Evolutionary conservation across 345 rosid species (phyloP), one percentile per base, ranked within the genome.

Genomic region (Acer campestre): DNA sequence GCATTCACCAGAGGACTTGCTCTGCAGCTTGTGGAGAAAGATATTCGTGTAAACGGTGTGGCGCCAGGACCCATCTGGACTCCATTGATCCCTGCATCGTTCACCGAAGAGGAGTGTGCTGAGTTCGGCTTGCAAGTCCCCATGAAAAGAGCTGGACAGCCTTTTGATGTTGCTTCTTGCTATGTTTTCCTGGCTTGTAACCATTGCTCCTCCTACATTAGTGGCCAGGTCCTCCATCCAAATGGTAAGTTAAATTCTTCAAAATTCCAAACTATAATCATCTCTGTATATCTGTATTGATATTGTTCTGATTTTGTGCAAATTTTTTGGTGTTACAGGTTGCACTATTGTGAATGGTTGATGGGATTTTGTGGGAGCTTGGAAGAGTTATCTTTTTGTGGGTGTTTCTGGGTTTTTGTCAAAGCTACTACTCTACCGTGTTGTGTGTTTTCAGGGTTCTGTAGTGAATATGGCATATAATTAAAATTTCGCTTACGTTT

Each of bases 1-100:
- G 88, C 92, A 0, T 93, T 88, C 86, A 90, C 97, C 0, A 86
- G 95, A 61, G 97, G 87, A 7, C 89, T 92, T 10, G 87, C 96
- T 4, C 92, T 92, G 22, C 93, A 91, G 84, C 85, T 91, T 2
- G 95, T 86, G 71, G 40, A 71, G 35, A 84, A 48, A 77, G 92
- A 94, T 2, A 87, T 91, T 9, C 87, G 93, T 0, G 94, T 94
- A 10, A 90, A 94, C 3, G 96, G 91, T 0, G 95, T 93, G 0
- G 94, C 94, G 11, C 96, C 97, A 0, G 96, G 98, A 23, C 97
- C 94, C 12, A 89, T 92, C 4, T 91, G 94, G 98, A 94, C 96
- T 16, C 98, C 92, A 1, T 66, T 94, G 79, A 81, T 90, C 53
- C 91, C 97, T 0, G 82, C 95, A 5, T 90, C 97, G 0, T 91